A percentile compares a stretch with the other conserved stretches of the same genome.
phyloP scores from a whole-genome alignment of 768 basidiomycete species.

The Termitomyces titanicus region DNA sequence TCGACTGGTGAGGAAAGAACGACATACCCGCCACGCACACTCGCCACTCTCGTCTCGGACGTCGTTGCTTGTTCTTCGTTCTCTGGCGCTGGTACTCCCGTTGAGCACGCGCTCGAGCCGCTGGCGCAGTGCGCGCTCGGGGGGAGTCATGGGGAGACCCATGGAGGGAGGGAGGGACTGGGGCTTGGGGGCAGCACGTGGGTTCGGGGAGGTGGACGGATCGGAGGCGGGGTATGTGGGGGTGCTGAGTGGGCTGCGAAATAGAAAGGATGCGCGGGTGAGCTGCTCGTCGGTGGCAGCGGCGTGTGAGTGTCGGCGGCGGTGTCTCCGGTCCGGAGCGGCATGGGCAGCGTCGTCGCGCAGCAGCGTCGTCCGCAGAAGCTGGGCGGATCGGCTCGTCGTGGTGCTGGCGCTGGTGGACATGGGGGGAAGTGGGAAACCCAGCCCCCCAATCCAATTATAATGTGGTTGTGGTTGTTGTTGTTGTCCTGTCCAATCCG shows the following conservation, averaged over 20 bases:
- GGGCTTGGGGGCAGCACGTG: slow-evolving; percentile 8
- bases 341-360: not conserved
- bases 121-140: slow-evolving; percentile 50
- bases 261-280: slow-evolving; percentile 24
- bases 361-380: not conserved
- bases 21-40: slow-evolving; percentile 19
- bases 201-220: too few relatives aligned
- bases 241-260: slow-evolving; percentile 27
- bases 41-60: slow-evolving; percentile 25
- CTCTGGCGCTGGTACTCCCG: not conserved
- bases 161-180: slow-evolving; percentile 10
- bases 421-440: not conserved
- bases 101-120: slow-evolving; percentile 50
- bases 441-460: too few relatives aligned
- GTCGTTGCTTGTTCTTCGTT: slow-evolving; percentile 19
- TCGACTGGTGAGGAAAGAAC: too few relatives aligned
- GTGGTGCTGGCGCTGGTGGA: too few relatives aligned
- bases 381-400: not conserved
- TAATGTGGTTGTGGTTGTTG: too few relatives aligned
- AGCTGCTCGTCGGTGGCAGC: slow-evolving; percentile 16
- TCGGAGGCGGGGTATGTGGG: slow-evolving; percentile 6
- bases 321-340: not conserved
- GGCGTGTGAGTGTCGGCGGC: slow-evolving; percentile 27
- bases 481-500: not conserved
- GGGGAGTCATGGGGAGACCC: slow-evolving; percentile 34